Conservation (phyloP, 768 basidiomycete genomes). For the Nevesoporus exiguus region DNA sequence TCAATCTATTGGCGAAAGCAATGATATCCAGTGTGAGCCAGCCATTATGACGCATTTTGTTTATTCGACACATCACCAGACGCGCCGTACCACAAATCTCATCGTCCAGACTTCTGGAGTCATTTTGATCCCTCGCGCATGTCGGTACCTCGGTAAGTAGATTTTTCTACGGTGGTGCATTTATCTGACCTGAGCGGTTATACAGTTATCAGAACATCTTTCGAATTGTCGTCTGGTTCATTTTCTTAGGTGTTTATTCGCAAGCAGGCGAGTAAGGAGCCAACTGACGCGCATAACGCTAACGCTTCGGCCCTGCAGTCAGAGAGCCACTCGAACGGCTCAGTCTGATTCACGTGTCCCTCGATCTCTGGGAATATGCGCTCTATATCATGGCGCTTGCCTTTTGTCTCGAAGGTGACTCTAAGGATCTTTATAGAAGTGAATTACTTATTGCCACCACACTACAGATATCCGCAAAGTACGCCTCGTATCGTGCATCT, state of each 20-base stretch:
- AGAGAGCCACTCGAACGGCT: conserved; percentile 74
- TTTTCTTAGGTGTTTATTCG: conserved; percentile 77
- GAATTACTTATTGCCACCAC: conserved; percentile 39
- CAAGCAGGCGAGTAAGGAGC: conserved; percentile 61
- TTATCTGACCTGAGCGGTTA: not conserved
- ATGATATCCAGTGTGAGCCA: conserved; percentile 73
- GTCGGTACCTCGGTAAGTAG: conserved; percentile 65
- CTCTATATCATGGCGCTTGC: conserved; percentile 78
- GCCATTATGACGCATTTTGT: not conserved
- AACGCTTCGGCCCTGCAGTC: conserved; percentile 39
- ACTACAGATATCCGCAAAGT: conserved; percentile 26
- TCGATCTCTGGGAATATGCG: conserved; percentile 78
- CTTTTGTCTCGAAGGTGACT: conserved; percentile 74
- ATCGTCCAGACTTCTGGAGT: conserved; percentile 55
- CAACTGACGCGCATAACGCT: not conserved
- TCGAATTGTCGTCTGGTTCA: conserved; percentile 71
- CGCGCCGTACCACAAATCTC: conserved; percentile 58
- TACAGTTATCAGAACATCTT: conserved; percentile 81
- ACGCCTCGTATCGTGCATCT: not conserved
- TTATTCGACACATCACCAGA: conserved; percentile 42
- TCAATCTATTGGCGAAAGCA: conserved; percentile 68
- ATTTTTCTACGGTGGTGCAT: not conserved
- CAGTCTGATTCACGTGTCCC: conserved; percentile 45
- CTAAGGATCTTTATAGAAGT: conserved; percentile 1
- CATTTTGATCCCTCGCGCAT: conserved; percentile 76